Base-by-base conservation (phyloP, 345 rosid species). In the Euphorbia lathyris region DNA sequence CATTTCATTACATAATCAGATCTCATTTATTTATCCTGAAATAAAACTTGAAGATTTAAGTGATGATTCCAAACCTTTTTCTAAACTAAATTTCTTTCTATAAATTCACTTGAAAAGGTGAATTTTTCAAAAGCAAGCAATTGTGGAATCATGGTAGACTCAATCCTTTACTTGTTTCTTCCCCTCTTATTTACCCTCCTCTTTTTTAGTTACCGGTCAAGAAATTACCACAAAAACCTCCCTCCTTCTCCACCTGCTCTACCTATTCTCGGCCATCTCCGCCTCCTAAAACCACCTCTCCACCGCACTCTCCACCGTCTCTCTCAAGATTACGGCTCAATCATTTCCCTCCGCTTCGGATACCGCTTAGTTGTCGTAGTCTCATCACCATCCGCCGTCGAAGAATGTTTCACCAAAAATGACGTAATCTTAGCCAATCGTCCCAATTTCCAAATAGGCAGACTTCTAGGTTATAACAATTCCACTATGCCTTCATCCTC, bases 321-420 rank as follows among this genome's bases (percentile, higher is more conserved):
- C 45, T 74, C 86, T 1, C 65, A 68, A 17, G 62, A 76, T 4
- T 77, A 83, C n/a, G 87, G 85, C 40, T 79, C 74, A 26, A 20
- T 77, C 34, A 13, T 81, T 66, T 71, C 69, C 23, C 81, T 81
- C 55, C 73, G 70, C 34, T 68, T 77, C 32, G 75, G 84, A 6
- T 58, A 61, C 23, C 71, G 69, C 43, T 56, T 12, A 0, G 74
- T 65, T 0, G 66, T 81, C 5, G 68, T 74, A 2, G 60, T 80
- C 36, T 73, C 81, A 0, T 80, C 81, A 7, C 20, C 71, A 7
- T 0, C 72, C 0, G 67, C 36, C 1, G 78, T 71, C 3, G 74
- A 71, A 27, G 82, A 79, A 66, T 75, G 71, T 70, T 74, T 74
- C 66, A 63, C 72, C 27, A 67, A 13, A 16, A 74, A 80, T 55